Evolutionary conservation across 495 filamentous ascomycete genomes (phyloP), one percentile per base, ranked within the genome.

Genomic region (Aspergillus saccharolyticus): DNA sequence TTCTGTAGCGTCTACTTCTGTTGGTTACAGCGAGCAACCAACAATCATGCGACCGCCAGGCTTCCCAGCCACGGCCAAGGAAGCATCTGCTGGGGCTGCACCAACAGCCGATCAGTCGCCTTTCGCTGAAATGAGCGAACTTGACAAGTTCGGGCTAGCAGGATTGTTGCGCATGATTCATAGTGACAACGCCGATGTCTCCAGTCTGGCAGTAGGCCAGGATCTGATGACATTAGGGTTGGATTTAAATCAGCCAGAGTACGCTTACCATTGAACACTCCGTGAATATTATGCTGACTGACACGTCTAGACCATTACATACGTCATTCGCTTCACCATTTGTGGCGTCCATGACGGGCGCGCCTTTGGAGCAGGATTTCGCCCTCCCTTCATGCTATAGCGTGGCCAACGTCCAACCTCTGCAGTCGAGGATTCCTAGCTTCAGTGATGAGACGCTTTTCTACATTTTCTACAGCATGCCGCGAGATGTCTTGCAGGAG

Each of bases 371-470:
- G 48, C 89, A 90, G 42, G 87, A 91, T 48, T 93, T 87, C 66
- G 80, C 75, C 14, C 71, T 96, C 7, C 92, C 92, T 1, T 82
- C 86, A 20, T 94, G 90, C 69, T 97, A 97, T 68, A 85, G 80
- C 47, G 92, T 97, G 20, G 85, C 83, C 60, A 97, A 96, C 63
- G 87, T 95, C 28, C 89, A 91, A 63, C 83, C 85, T 16, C 77
- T 96, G 18, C 83, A 89, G 46, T 81, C 83, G 52, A 89, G 92
- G 60, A 88, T 96, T 46, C 76, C 79, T 16, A 88, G 85, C 53
- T 95, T 96, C 74, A 88, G 87, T 59, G 90, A 96, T 56, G 92
- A 97, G 68, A 95, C 91, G 0, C 78, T 97, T 54, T 91, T 97
- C 69, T 91, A 87, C 76, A 94, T 97, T 59, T 97, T 97, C 78